Percentiles rank a stretch among this genome's conserved stretches.
phyloP scores from a whole-genome alignment of 164 flowering plant genomes.

The Saururus chinensis region DNA sequence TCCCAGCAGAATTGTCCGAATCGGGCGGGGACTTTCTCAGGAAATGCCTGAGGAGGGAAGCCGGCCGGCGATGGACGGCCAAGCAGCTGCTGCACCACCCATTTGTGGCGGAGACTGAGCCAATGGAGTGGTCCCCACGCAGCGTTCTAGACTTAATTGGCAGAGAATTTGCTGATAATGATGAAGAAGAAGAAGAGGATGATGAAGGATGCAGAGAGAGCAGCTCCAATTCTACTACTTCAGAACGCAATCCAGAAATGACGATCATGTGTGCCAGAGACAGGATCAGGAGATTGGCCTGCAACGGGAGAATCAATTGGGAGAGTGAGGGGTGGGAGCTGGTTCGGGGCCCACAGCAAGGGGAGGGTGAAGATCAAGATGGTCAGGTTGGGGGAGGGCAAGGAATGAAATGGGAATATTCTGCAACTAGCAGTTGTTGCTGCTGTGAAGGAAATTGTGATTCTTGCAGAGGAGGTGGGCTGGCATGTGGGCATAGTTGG shows the following conservation, averaged over 20 bases:
- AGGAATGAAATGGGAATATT: slow-evolving; percentile 23
- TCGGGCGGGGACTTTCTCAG: slow-evolving; percentile 41
- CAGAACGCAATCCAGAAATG: neutral
- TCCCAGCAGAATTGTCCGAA: slow-evolving; percentile 36
- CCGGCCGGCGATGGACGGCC: slow-evolving; percentile 42
- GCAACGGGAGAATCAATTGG: slow-evolving; percentile 33
- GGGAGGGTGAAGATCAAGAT: slow-evolving; percentile 5
- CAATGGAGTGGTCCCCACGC: slow-evolving; percentile 31
- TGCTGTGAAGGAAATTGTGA: slow-evolving; percentile 1
- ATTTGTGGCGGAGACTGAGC: slow-evolving; percentile 16
- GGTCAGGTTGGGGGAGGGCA: neutral
- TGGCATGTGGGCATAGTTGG: neutral
- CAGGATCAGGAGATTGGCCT: slow-evolving; percentile 37
- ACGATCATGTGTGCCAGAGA: slow-evolving; percentile 11
- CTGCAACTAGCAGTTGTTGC: neutral
- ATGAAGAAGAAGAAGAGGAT: slow-evolving; percentile 14
- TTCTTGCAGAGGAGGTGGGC: neutral
- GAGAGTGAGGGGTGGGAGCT: slow-evolving; percentile 51
- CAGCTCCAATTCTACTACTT: neutral
- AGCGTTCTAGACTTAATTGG: slow-evolving; percentile 38
- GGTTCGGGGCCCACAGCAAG: slow-evolving; percentile 17
- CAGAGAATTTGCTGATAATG: slow-evolving; percentile 21
- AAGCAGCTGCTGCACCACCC: slow-evolving; percentile 52
- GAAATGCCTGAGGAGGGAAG: slow-evolving; percentile 41
- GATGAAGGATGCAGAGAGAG: neutral